Base-by-base conservation (phyloP, 768 basidiomycete genomes). In the Tylopilus sp. region DNA sequence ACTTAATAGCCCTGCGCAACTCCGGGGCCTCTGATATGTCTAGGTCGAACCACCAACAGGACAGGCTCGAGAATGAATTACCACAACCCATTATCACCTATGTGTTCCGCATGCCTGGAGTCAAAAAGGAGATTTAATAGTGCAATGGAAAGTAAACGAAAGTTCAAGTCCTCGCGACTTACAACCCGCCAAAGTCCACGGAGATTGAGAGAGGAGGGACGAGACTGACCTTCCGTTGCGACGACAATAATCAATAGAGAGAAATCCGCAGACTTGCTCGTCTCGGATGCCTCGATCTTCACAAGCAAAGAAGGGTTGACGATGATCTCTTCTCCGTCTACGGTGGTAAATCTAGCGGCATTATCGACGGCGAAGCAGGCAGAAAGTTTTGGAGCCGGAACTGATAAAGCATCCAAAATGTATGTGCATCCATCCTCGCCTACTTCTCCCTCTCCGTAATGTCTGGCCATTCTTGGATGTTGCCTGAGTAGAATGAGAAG, bases 401-500 rank as follows among this genome's bases (percentile, higher is more conserved):
- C 41, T 19, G 44, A 48, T 45, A 61, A 34, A 13, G 52, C 59
- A 33, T 48, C 24, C 25, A 42, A 47, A 21, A 45, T 51, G 19
- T 48, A 61, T 21, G 47, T 25, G 53, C 43, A 26, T 60, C 55
- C 49, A 53, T 57, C 52, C 28, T 43, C 6, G 42, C 49, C 29
- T 61, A 52, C 21, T 51, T 52, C 43, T 40, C 30, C 28, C 7
- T 52, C 47, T 61, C 60, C 31, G 57, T 34, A 21, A 61, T 50
- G 17, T 57, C 55, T 7, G 50, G 43, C 59, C 59, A 61, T 21
- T 57, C 60, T 11, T 54, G 43, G n/a, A 57, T 22, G 29, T 52
- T 47, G n/a, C 45, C 31, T 40, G 54, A 56, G 36, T 50, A 28
- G 30, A 60, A 41, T 6, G 51, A 40, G 38, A 61, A 61, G 5